Base-by-base conservation (phyloP, 2,329 filamentous ascomycete genomes). In the Aspergillus novoparasiticus region DNA sequence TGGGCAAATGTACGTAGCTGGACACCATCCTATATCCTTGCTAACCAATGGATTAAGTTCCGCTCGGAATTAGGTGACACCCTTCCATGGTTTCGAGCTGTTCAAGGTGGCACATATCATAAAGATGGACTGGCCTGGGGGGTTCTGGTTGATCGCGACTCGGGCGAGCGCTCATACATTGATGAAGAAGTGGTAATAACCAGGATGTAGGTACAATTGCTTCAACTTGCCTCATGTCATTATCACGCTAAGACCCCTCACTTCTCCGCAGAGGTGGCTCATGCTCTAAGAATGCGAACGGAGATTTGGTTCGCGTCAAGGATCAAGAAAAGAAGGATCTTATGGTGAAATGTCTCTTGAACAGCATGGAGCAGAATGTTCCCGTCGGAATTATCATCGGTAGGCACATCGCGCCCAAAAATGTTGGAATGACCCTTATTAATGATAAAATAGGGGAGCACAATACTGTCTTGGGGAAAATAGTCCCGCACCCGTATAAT, bases 131-230 rank as follows among this genome's bases (percentile, higher is more conserved):
- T 86, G n/a, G 83, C 83, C 2, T 79, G 80, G 50, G 87, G 85
- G 0, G 84, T 90, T 62, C 79, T 92, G 28, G 80, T 89, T 23
- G 87, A 91, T 68, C 81, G 79, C 0, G 81, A 85, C 53, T 77
- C 79, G 11, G 85, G 85, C 2, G 65, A 75, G 1, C 80, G 87
- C 3, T 88, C 91, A 61, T 82, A 86, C 56, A 83, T 91, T 21
- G 83, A 84, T 39, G 79, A 82, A 1, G 84, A 90, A 59, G 79
- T 91, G 3, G 80, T 92, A 39, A 88, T 93, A 56, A 84, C 87
- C 5, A 82, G 86, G 59, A 79, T 88, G 87, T 88, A 78, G 75
- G 85, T 78, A 4, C 30, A 19, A 21, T 12, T 12, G 8, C 48
- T 51, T n/a, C 48, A 19, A 51, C 48, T n/a, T 51, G 48, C 48